Conservation (phyloP, 1,284 basidiomycete genomes). For the Grifola frondosa region DNA sequence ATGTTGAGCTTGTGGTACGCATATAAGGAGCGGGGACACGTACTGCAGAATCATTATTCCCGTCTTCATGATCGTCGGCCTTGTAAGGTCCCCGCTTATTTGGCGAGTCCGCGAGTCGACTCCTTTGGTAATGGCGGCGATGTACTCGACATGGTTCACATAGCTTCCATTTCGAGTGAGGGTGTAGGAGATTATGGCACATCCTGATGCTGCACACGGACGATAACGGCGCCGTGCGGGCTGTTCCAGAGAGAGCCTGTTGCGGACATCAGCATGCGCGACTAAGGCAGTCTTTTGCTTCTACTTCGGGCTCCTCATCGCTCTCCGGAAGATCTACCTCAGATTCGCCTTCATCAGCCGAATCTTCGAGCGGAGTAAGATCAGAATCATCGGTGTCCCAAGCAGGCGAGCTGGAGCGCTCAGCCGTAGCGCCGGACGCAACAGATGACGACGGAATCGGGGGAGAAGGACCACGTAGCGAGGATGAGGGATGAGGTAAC, state of each 20-base stretch:
- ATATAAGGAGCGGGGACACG: no score
- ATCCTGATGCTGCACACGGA: conserved; percentile 11
- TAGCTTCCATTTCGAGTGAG: conserved; percentile 26
- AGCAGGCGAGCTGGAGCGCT: background rate
- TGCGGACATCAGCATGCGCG: conserved; percentile 6
- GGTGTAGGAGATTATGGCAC: conserved; percentile 18
- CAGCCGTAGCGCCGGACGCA: background rate
- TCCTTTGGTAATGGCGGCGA: conserved; percentile 25
- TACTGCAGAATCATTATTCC: background rate
- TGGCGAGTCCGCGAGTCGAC: background rate
- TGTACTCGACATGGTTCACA: conserved; percentile 36
- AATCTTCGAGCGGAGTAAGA: conserved; percentile 22
- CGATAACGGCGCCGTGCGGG: background rate
- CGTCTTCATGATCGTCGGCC: conserved; percentile 4
- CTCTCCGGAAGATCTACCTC: conserved; percentile 16
- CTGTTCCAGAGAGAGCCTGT: background rate
- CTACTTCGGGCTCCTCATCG: conserved; percentile 5
- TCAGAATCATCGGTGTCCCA: conserved; percentile 26
- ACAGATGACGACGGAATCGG: no score
- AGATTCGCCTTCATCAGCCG: conserved; percentile 20
- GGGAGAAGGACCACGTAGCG: no score
- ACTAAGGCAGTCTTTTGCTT: background rate
- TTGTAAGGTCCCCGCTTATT: conserved; percentile 1
- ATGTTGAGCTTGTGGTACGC: no score
- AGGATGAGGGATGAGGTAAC: no score